Evolutionary conservation across 176 grass and related monocot species (phyloP).

Genomic region (Microstegium vimineum): DNA sequence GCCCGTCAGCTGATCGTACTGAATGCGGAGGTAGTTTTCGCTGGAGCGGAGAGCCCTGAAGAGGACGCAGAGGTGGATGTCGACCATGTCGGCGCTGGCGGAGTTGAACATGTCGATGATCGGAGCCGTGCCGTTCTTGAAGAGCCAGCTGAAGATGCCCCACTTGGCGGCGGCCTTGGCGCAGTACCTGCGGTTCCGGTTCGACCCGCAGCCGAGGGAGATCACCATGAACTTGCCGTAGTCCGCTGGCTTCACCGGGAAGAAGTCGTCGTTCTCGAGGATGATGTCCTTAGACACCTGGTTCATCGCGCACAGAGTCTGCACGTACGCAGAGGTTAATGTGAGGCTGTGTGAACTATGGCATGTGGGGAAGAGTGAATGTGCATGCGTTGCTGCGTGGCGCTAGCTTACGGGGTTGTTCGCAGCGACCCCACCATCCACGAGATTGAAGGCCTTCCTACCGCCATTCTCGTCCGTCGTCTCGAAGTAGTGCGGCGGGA

Average conservation of each 20-base stretch:
- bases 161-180: conserved; percentile 47
- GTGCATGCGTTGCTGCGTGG: neutral
- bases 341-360: neutral
- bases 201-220: conserved; percentile 61
- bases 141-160: conserved; percentile 74
- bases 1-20: conserved; percentile 53
- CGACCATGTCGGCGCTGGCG: conserved; percentile 78
- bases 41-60: conserved; percentile 44
- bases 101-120: conserved; percentile 65
- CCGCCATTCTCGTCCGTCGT: conserved; percentile 26
- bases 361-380: too few species aligned
- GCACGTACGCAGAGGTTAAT: neutral
- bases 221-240: conserved; percentile 66
- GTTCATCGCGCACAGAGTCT: conserved; percentile 60
- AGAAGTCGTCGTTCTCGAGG: conserved; percentile 21
- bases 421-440: conserved; percentile 62
- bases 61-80: conserved; percentile 64
- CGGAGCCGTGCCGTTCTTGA: conserved; percentile 38
- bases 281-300: conserved; percentile 51
- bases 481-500: conserved; percentile 65
- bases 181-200: conserved; percentile 36
- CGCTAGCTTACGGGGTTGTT: conserved; percentile 69
- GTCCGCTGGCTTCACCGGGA: conserved; percentile 39
- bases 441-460: conserved; percentile 45
- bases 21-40: conserved; percentile 58